These are phyloP conservation scores for Ceratocystis alfenasii DNA, from an alignment of 2,329 filamentous ascomycete genomes.

Conservation along the genomic window DNA sequence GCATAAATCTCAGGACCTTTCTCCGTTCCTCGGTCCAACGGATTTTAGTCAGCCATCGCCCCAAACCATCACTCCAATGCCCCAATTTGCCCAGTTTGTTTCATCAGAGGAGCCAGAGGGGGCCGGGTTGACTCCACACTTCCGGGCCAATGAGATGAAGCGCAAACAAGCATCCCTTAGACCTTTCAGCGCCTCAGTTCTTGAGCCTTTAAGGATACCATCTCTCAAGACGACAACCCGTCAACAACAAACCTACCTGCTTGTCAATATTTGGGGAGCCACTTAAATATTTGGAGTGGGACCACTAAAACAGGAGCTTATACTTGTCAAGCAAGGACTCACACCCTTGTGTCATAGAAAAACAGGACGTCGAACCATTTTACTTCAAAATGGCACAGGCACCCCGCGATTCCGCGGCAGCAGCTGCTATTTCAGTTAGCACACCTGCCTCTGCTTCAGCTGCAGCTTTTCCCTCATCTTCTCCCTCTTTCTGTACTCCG, in stretches of 20 bases:
- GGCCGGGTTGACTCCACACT: not conserved
- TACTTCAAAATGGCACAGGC: slow-evolving; percentile 20
- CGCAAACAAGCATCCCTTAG: not conserved
- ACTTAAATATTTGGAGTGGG: not conserved
- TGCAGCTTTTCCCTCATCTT: slow-evolving; percentile 4
- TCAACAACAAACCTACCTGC: no score
- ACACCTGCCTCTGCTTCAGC: not conserved
- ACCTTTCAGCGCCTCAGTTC: not conserved
- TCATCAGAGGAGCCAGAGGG: not conserved
- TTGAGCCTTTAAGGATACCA: not conserved
- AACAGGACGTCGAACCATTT: slow-evolving; percentile 1
- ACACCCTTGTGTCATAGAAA: slow-evolving; percentile 10
- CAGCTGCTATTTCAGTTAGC: slow-evolving; percentile 24
- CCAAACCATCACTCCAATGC: not conserved
- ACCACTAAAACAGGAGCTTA: slow-evolving; percentile 4
- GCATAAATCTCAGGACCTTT: no score
- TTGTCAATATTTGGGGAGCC: slow-evolving; percentile 1
- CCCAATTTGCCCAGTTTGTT: no score
- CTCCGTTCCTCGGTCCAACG: not conserved
- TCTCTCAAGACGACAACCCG: not conserved
- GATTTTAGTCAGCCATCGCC: not conserved
- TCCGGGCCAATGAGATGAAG: slow-evolving; percentile 1
- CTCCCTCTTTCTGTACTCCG: not conserved
- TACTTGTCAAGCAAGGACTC: slow-evolving; percentile 16
- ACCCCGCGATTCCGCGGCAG: slow-evolving; percentile 22